Evolutionary conservation across 768 basidiomycete species (phyloP).

Genomic region (Tylopilus sp.): DNA sequence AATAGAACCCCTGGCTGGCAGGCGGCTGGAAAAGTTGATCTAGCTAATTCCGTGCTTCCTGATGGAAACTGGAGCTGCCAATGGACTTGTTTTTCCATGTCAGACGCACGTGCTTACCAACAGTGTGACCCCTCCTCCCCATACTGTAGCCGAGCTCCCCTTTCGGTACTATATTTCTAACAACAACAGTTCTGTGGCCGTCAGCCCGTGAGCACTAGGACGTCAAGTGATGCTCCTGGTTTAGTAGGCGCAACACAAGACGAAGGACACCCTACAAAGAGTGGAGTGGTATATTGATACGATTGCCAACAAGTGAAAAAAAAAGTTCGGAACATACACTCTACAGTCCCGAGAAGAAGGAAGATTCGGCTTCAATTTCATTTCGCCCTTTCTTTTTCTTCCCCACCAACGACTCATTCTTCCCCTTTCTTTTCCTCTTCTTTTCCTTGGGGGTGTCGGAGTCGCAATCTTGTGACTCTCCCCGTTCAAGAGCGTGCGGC

Average conservation of each 20-base stretch:
- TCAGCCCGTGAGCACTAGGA: neutral
- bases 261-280: neutral
- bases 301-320: neutral
- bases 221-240: neutral
- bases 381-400: conserved; percentile 61
- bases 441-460: conserved; percentile 34
- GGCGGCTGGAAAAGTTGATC: neutral
- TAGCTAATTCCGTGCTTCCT: neutral
- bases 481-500: conserved; percentile 3
- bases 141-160: neutral
- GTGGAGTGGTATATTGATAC: neutral
- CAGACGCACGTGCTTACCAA: neutral
- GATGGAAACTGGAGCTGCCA: neutral
- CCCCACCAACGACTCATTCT: conserved; percentile 44
- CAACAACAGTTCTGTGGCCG: neutral
- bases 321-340: neutral
- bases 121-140: neutral
- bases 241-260: neutral
- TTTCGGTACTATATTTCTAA: neutral
- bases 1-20: neutral
- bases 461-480: conserved; percentile 28
- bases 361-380: conserved; percentile 50
- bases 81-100: neutral
- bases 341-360: conserved; percentile 68
- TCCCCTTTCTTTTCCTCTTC: conserved; percentile 58